Conservation (phyloP, 1,284 basidiomycete genomes). For the Vanrija sp. region DNA sequence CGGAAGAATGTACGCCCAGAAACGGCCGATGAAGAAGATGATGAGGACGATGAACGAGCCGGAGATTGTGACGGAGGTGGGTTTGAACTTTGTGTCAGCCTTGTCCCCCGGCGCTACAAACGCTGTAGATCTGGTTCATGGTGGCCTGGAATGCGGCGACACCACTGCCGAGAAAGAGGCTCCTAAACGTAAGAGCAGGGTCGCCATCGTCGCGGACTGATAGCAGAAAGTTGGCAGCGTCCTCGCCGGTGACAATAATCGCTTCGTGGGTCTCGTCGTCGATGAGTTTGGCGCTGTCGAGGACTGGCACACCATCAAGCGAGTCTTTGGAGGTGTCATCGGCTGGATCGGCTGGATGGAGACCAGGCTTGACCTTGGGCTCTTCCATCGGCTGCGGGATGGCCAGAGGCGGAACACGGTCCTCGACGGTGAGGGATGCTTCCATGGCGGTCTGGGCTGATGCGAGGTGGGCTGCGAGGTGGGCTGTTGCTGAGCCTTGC, state of each 20-base stretch:
- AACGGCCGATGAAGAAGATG: slow-evolving; percentile 56
- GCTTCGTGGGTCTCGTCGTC: no score
- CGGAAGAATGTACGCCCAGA: slow-evolving; percentile 52
- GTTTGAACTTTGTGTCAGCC: slow-evolving; percentile 54
- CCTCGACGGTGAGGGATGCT: no score
- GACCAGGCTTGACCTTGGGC: no score
- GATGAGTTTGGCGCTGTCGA: background rate
- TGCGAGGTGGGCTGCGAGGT: no score
- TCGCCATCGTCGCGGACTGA: slow-evolving; percentile 63
- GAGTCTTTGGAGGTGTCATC: no score
- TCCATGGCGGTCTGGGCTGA: no score
- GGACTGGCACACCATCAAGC: no score
- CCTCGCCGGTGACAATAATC: slow-evolving; percentile 50
- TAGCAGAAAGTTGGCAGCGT: slow-evolving; percentile 61
- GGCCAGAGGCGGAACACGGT: no score
- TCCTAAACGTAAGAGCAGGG: slow-evolving; percentile 58
- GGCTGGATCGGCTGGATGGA: no score
- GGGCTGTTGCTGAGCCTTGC: no score
- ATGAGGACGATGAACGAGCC: slow-evolving; percentile 61
- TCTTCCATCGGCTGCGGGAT: no score
- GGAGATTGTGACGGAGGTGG: slow-evolving; percentile 55
- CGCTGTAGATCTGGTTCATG: slow-evolving; percentile 18
- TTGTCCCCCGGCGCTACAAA: background rate
- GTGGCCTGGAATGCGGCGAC: slow-evolving; percentile 59
- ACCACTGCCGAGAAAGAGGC: slow-evolving; percentile 57